phyloP scores from a whole-genome alignment of 441 rosid genomes.

The Raphanus hybrid region DNA sequence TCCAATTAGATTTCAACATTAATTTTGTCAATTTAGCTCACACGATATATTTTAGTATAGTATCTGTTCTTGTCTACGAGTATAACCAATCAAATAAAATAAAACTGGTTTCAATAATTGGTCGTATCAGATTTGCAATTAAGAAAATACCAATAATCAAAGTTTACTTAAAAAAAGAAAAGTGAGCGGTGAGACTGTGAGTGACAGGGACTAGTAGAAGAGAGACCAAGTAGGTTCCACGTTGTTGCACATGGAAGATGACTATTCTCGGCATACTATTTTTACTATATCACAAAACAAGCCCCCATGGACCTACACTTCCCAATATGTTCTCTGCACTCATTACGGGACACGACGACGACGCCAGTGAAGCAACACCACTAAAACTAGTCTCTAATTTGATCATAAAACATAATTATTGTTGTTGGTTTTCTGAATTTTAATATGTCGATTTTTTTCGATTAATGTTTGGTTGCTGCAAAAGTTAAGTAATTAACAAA shows the following conservation, averaged over 20 bases:
- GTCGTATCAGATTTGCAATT: neutral
- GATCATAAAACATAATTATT: neutral
- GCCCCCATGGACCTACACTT: constrained; percentile 32
- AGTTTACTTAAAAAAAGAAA: neutral
- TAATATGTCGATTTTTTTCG: neutral
- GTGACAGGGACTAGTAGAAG: constrained; percentile 40
- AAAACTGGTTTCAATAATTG: constrained; percentile 18
- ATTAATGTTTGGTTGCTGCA: constrained; percentile 1
- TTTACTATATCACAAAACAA: constrained; percentile 32
- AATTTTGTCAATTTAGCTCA: constrained; percentile 31
- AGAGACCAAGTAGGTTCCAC: constrained; percentile 47
- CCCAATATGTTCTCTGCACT: constrained; percentile 41
- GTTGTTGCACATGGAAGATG: constrained; percentile 63
- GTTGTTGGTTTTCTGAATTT: neutral
- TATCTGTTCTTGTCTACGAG: too few species aligned
- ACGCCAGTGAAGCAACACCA: constrained; percentile 43
- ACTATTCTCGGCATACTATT: constrained; percentile 46
- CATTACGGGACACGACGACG: constrained; percentile 38
- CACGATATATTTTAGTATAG: neutral
- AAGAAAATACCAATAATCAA: too few species aligned
- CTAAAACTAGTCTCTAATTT: constrained; percentile 32
- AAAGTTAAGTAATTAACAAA: neutral
- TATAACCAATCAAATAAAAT: too few species aligned
- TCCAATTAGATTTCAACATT: constrained; percentile 33
- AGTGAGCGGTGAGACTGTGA: constrained; percentile 47